Evolutionary conservation across 2,329 filamentous ascomycete species (phyloP), one percentile per base, ranked within the genome.

Genomic region (Pyrenophora graminea): DNA sequence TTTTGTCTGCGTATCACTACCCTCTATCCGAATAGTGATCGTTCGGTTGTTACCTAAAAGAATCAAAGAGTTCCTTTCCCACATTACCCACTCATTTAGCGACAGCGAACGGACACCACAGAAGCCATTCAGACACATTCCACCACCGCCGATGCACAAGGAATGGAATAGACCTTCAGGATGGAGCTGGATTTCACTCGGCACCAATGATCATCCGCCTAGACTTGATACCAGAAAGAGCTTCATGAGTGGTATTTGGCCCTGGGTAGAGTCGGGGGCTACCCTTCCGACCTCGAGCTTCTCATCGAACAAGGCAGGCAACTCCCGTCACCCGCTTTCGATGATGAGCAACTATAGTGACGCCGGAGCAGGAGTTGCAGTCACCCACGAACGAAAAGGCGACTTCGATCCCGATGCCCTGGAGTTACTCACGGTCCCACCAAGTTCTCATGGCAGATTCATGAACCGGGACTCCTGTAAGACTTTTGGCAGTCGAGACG

Each of bases 1-100:
- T 0, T 63, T 64, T 7, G 45, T 60, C 3, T 68, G 63, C 37
- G 59, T 64, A 23, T 67, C 58, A 3, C 53, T 68, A 2, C 65
- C 66, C 1, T 53, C 66, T 1, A 54, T 65, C 6, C 63, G 66
- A 2, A 44, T 67, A 17, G 51, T 69, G 0, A 8, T 66, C 9
- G 41, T 45, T 3, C 53, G 42, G 17, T 27, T 62, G 2, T 9
- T 65, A 4, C 62, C 61, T 0, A 38, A 21, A 30, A 21, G 39
- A 8, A 18, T 61, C 15, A 59, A 50, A 12, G 39, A 55, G 2
- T 54, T 58, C 12, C 10, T 59, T 6, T 51, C 56, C 2, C 47
- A 50, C 4, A 36, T 58, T 3, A 54, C 55, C 2, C 51, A 52
- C 15, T 41, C 44, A 6, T 52, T 53, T 3, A 60, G 45, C 18